These are phyloP conservation scores for Russula abietina DNA, from an alignment of 768 basidiomycete species.

Conservation along the genomic window DNA sequence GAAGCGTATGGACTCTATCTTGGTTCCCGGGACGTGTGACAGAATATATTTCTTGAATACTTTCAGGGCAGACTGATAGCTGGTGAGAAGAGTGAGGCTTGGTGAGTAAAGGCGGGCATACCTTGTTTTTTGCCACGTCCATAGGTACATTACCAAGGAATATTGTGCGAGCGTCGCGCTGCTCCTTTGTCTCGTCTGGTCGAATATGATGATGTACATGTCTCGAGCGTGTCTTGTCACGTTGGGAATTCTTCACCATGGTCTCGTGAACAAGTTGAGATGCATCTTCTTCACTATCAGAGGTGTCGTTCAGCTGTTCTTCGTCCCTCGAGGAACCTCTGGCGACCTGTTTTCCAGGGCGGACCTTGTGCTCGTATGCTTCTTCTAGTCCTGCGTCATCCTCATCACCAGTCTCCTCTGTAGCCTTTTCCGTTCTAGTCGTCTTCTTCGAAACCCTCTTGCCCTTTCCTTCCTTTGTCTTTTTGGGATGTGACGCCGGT, in stretches of 20 bases:
- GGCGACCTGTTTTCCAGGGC: conserved; percentile 13
- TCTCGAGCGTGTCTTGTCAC: conserved; percentile 30
- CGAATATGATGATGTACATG: conserved; percentile 53
- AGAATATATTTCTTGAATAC: conserved; percentile 73
- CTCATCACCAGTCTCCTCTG: conserved; percentile 29
- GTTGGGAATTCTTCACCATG: conserved; percentile 33
- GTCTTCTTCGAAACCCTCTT: conserved; percentile 21
- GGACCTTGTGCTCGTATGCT: conserved; percentile 25
- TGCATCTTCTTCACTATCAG: conserved; percentile 34
- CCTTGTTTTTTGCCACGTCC: conserved; percentile 71
- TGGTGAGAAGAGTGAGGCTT: not conserved
- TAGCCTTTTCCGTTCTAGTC: conserved; percentile 3
- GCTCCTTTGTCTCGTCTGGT: conserved; percentile 62
- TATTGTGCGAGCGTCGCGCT: conserved; percentile 74
- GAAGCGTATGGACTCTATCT: conserved; percentile 90
- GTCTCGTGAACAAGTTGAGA: conserved; percentile 61
- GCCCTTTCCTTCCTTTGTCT: conserved; percentile 28
- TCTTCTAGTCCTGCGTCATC: conserved; percentile 35
- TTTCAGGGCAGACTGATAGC: conserved; percentile 60
- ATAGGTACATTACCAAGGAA: conserved; percentile 88
- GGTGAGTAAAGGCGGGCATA: conserved; percentile 34
- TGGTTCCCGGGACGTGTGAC: conserved; percentile 60
- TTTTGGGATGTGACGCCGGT: conserved; percentile 23
- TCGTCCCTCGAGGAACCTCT: conserved; percentile 22
- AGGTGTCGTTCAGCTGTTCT: conserved; percentile 26